Conservation (phyloP, 495 filamentous ascomycete species). For the Penicillium mononematosum region DNA sequence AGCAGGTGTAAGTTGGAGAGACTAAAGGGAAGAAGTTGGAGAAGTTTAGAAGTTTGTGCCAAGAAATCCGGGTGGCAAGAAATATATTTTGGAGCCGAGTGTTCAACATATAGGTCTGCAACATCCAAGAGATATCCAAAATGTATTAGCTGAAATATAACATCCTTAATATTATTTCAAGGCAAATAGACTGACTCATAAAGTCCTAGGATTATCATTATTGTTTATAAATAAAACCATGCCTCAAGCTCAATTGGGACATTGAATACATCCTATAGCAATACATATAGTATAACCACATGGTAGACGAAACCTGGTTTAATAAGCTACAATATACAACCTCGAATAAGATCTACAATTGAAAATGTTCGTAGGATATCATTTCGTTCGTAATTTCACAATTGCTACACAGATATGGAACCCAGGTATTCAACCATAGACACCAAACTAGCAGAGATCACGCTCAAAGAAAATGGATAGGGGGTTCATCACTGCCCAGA, state of each 20-base stretch:
- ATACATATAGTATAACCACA: too few relatives aligned
- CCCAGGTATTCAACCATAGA: constrained; percentile 19
- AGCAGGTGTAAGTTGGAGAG: background rate
- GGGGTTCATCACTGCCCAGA: constrained; percentile 19
- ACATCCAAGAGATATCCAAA: too few relatives aligned
- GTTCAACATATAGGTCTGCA: too few relatives aligned
- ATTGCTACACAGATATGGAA: constrained; percentile 23
- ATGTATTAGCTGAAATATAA: too few relatives aligned
- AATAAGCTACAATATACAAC: too few relatives aligned
- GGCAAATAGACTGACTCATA: too few relatives aligned
- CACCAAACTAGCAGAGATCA: constrained; percentile 21
- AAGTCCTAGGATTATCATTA: too few relatives aligned
- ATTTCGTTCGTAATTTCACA: constrained; percentile 14
- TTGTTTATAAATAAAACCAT: too few relatives aligned
- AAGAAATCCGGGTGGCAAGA: constrained; percentile 20
- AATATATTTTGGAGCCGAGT: constrained; percentile 3
- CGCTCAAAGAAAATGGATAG: constrained; percentile 25
- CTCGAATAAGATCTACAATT: background rate
- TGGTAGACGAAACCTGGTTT: too few relatives aligned
- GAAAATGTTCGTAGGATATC: constrained; percentile 13
- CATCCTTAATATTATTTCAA: too few relatives aligned
- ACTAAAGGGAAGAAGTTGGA: background rate
- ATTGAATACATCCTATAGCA: too few relatives aligned
- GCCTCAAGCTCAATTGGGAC: too few relatives aligned
- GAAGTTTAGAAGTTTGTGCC: constrained; percentile 11